phyloP scores from a whole-genome alignment of 139 green algal species.

The Desmodesmus armatus region DNA sequence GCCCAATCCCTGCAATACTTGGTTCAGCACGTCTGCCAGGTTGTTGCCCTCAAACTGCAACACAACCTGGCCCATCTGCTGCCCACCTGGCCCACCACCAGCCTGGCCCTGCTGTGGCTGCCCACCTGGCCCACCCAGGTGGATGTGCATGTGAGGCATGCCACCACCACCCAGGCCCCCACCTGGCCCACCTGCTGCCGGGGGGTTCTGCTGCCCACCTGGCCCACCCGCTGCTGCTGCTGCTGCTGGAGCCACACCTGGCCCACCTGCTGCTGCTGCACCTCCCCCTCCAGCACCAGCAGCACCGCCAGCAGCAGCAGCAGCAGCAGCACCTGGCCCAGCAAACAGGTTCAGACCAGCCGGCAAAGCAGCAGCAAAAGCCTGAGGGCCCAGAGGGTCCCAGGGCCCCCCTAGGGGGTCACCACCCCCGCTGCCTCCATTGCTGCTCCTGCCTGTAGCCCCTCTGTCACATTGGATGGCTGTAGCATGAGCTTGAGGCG shows the following conservation, averaged over 20 bases:
- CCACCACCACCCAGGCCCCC: no score
- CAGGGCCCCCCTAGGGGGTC: background rate
- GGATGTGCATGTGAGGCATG: no score
- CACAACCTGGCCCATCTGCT: no score
- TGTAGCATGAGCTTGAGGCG: conserved; percentile 35
- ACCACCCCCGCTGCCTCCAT: no score
- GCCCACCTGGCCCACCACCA: background rate
- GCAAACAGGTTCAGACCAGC: background rate
- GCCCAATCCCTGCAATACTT: background rate
- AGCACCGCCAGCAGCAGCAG: background rate
- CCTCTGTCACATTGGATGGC: background rate
- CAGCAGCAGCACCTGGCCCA: no score
- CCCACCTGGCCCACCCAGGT: no score
- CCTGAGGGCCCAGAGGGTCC: background rate
- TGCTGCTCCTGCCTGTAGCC: background rate
- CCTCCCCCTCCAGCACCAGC: background rate
- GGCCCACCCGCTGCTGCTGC: conserved; percentile 6
- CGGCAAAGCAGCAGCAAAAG: background rate
- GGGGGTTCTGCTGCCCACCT: no score
- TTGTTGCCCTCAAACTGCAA: no score
- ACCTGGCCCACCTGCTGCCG: background rate
- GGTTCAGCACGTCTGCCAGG: no score
- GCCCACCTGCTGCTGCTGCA: conserved; percentile 1
- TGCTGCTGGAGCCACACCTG: no score
- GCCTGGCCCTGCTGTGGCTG: no score